phyloP scores from a whole-genome alignment of 1,284 basidiomycete species.

The Prillingera fragicola region DNA sequence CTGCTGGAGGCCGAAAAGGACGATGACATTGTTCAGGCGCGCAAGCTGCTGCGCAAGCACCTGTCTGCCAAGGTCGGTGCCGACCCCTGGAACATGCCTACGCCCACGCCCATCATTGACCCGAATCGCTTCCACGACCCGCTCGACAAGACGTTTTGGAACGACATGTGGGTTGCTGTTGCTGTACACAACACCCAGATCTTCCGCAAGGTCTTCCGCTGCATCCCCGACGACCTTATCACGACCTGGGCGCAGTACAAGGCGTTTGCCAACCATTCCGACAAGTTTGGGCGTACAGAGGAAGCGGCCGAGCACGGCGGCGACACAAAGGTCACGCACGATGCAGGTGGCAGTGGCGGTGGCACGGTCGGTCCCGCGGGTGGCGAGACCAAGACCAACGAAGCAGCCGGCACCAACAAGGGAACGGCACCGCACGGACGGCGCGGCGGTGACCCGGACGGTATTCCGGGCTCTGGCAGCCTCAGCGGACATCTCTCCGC shows the following conservation, averaged over 20 bases:
- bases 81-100: slow-evolving; percentile 53
- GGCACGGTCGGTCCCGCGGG: slow-evolving; percentile 42
- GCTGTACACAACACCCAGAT: slow-evolving; percentile 88
- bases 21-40: slow-evolving; percentile 53
- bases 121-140: slow-evolving; percentile 80
- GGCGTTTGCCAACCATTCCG: slow-evolving; percentile 68
- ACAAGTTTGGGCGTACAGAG: slow-evolving; percentile 55
- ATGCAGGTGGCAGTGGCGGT: slow-evolving; percentile 48
- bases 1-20: slow-evolving; percentile 43
- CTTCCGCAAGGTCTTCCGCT: slow-evolving; percentile 86
- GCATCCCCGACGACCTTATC: slow-evolving; percentile 81
- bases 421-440: too few species aligned
- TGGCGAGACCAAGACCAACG: background rate
- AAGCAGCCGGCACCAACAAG: too few species aligned
- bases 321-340: slow-evolving; percentile 43
- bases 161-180: slow-evolving; percentile 75
- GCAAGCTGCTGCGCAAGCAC: slow-evolving; percentile 56
- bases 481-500: too few species aligned
- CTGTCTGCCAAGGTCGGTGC: slow-evolving; percentile 54
- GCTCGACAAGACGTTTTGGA: slow-evolving; percentile 77
- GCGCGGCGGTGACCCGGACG: too few species aligned
- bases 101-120: slow-evolving; percentile 64
- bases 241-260: slow-evolving; percentile 94
- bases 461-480: too few species aligned
- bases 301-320: slow-evolving; percentile 38